phyloP scores from a whole-genome alignment of 208 protist genomes.

The Wallacemonas collosoma region DNA sequence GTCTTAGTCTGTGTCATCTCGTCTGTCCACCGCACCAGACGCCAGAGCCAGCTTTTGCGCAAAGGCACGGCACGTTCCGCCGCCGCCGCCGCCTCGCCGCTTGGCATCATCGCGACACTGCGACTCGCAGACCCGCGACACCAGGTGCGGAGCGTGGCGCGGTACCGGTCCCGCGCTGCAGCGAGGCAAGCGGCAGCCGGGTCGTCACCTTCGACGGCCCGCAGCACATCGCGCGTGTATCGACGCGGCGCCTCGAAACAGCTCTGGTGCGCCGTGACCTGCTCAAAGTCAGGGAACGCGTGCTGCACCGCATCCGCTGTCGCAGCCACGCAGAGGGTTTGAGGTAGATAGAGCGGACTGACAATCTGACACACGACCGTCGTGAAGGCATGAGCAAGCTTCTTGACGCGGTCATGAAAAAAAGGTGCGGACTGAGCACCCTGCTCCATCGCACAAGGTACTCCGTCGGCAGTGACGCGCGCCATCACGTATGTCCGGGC shows the following conservation, averaged over 20 bases:
- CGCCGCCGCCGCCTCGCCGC: background rate
- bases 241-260: no score
- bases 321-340: background rate
- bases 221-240: no score
- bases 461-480: background rate
- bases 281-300: background rate
- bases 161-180: background rate
- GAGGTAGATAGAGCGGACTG: background rate
- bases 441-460: background rate
- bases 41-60: conserved; percentile 7
- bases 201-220: no score
- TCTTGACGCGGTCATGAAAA: background rate
- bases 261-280: no score
- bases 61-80: background rate
- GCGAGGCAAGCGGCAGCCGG: background rate
- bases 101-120: background rate
- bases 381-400: background rate
- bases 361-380: background rate
- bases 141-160: background rate
- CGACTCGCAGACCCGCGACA: no score
- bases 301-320: background rate
- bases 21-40: background rate
- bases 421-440: background rate
- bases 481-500: background rate
- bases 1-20: background rate